These are phyloP conservation scores for Wickerhamomyces canadensis DNA, from an alignment of 805 yeast genomes.

Conservation along the genomic window DNA sequence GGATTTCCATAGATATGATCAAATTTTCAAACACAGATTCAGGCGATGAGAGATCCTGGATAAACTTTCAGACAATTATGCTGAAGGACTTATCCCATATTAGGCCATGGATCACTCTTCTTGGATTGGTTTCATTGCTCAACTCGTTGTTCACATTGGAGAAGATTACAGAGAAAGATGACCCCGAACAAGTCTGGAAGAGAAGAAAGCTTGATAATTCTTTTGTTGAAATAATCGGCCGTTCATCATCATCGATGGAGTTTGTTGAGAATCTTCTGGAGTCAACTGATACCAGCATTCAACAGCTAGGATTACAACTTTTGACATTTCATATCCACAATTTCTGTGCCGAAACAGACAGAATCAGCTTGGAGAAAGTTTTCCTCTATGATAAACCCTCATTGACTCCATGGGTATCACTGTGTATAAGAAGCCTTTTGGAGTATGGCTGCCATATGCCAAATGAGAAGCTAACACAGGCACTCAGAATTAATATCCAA, in stretches of 20 bases:
- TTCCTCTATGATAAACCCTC: slow-evolving; percentile 10
- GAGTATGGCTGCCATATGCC: slow-evolving; percentile 17
- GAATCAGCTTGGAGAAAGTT: slow-evolving; percentile 5
- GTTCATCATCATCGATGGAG: slow-evolving; percentile 23
- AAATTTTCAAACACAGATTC: slow-evolving; percentile 5
- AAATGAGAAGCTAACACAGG: slow-evolving; percentile 13
- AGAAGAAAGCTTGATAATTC: slow-evolving; percentile 27
- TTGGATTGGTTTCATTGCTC: slow-evolving; percentile 31
- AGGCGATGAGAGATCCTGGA: slow-evolving; percentile 7
- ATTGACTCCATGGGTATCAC: slow-evolving; percentile 16
- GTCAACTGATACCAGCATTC: slow-evolving; percentile 2
- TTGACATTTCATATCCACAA: slow-evolving; percentile 21
- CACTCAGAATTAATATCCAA: slow-evolving; percentile 30
- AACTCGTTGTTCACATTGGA: slow-evolving; percentile 9
- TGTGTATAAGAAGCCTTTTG: slow-evolving; percentile 10
- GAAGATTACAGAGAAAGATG: neutral
- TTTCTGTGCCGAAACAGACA: slow-evolving; percentile 1
- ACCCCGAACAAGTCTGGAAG: slow-evolving; percentile 10
- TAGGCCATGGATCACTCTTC: slow-evolving; percentile 36
- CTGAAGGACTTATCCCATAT: slow-evolving; percentile 4
- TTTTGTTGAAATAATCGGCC: slow-evolving; percentile 18
- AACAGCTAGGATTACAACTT: slow-evolving; percentile 24
- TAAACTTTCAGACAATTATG: slow-evolving; percentile 23
- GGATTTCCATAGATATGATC: slow-evolving; percentile 9
- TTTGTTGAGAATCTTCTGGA: slow-evolving; percentile 14